Evolutionary conservation across 208 protist genomes (phyloP).

Genomic region (Trypanosoma mega): DNA sequence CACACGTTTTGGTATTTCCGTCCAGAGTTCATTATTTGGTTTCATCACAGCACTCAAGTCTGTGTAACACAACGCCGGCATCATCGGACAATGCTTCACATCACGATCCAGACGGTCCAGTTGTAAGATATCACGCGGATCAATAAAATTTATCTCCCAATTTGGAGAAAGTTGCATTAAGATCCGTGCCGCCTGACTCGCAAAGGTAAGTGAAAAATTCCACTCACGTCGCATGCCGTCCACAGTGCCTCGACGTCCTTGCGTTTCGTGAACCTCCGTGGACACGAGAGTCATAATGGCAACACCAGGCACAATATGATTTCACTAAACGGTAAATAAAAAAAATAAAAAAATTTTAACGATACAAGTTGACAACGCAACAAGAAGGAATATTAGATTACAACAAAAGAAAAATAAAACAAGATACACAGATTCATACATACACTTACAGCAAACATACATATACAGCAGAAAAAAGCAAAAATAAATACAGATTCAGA

Average conservation of each 20-base stretch:
- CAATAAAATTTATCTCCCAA: slow-evolving; percentile 85
- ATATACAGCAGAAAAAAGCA: neutral
- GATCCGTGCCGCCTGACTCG: slow-evolving; percentile 64
- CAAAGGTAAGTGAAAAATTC: slow-evolving; percentile 80
- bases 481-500: neutral
- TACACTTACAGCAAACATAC: neutral
- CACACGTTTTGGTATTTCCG: slow-evolving; percentile 75
- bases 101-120: slow-evolving; percentile 51
- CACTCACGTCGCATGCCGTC: slow-evolving; percentile 88
- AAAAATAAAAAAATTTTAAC: neutral
- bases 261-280: neutral
- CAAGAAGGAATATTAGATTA: neutral
- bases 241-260: neutral
- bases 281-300: neutral
- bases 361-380: neutral
- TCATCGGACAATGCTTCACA: slow-evolving; percentile 55
- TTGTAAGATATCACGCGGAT: slow-evolving; percentile 52
- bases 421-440: neutral
- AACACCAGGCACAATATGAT: neutral
- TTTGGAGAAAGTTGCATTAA: slow-evolving; percentile 66
- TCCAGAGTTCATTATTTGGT: slow-evolving; percentile 47
- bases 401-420: neutral
- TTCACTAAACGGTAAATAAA: neutral
- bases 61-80: slow-evolving; percentile 54
- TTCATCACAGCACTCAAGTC: slow-evolving; percentile 52